phyloP scores from a whole-genome alignment of 2,329 filamentous ascomycete genomes.

The Chrysoporthe puriensis region DNA sequence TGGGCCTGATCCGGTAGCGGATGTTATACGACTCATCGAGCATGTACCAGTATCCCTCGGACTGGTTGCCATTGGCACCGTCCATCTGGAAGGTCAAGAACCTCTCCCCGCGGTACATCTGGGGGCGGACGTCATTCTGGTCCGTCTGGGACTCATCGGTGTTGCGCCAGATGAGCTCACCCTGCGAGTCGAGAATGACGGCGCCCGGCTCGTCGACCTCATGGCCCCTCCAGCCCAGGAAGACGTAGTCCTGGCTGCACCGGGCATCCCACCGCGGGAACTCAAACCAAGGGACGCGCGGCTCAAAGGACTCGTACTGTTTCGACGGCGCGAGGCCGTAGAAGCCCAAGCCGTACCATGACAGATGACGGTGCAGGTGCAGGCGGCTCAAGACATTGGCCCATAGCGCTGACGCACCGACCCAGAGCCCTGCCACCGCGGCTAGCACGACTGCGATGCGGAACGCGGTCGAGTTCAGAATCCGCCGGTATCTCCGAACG shows the following conservation, averaged over 20 bases:
- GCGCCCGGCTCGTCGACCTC: slow-evolving; percentile 30
- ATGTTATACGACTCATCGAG: slow-evolving; percentile 27
- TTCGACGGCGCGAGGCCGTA: slow-evolving; percentile 25
- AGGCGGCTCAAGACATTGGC: slow-evolving; percentile 21
- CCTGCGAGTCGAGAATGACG: slow-evolving; percentile 33
- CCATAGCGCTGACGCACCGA: slow-evolving; percentile 20
- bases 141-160: slow-evolving; percentile 30
- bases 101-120: slow-evolving; percentile 37
- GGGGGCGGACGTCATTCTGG: slow-evolving; percentile 33
- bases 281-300: slow-evolving; percentile 26
- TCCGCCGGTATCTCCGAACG: background rate
- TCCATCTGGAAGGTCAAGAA: slow-evolving; percentile 43
- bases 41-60: slow-evolving; percentile 26
- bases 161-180: slow-evolving; percentile 34
- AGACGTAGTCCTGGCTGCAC: slow-evolving; percentile 29
- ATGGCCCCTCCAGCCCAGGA: slow-evolving; percentile 29
- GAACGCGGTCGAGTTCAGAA: slow-evolving; percentile 6
- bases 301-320: slow-evolving; percentile 28
- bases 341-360: slow-evolving; percentile 26
- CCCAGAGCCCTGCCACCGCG: slow-evolving; percentile 8
- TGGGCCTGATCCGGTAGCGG: slow-evolving; percentile 25
- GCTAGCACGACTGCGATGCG: slow-evolving; percentile 12
- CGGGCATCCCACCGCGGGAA: slow-evolving; percentile 29
- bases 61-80: slow-evolving; percentile 17
- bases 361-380: slow-evolving; percentile 26